Evolutionary conservation across 441 rosid genomes (phyloP), one percentile per base, ranked within the genome.

Genomic region (Isatis lusitanica): DNA sequence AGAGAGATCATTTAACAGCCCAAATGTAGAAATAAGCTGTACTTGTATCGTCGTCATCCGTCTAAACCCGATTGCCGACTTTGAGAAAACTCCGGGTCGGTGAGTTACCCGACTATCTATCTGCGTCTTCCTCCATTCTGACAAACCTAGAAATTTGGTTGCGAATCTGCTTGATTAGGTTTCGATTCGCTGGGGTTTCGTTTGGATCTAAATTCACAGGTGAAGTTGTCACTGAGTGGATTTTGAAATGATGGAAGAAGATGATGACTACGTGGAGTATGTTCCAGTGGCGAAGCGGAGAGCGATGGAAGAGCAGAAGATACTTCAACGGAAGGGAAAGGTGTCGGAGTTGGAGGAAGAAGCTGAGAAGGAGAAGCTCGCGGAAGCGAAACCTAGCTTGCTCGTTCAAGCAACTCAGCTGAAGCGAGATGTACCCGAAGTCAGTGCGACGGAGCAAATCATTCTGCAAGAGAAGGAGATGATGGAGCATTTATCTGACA

Each of bases 401-500:
- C 96, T 94, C 2, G 94, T 94, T 10, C 90, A 89, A 73, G 94
- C 96, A 6, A 82, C 98, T 8, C 96, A 92, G 85, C 96, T 94
- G 31, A 94, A 92, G 79, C 82, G 84, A 17, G 90, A 85, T 66
- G 87, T 82, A 44, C 97, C 93, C 0, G 83, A 86, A 66, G 84
- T 85, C 15, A 92, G 83, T 79, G 94, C 66, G 28, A 82, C 93
- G 0, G 92, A 90, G 81, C 95, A 89, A 81, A 84, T 89, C 28
- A 86, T 90, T 18, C 85, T 81, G 63, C 97, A 94, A 70, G 98
- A 94, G 79, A 92, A 89, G 73, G 97, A 94, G 80, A 94, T 94
- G 97, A 90, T 92, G 7, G 94, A 92, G 74, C 89, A 92, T 50
- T 55, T 94, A 26, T 88, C 96, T 0, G 98, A 94, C 68, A 82